Conservation (phyloP, 768 basidiomycete genomes). For the Suillus subaureus region DNA sequence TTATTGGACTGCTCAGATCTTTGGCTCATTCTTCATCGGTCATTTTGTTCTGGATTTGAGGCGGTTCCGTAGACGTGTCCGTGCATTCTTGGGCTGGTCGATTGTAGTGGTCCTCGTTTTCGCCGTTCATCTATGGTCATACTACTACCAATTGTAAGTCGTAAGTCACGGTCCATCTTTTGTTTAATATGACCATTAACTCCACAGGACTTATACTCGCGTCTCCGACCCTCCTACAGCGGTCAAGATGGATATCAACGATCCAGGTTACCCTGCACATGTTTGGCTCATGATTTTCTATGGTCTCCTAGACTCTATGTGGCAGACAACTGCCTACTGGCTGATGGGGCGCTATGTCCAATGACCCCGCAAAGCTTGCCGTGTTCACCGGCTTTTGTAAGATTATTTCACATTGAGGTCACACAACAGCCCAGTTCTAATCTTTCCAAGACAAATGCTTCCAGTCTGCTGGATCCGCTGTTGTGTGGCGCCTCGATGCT, state of each 20-base stretch:
- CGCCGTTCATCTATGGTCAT: slow-evolving; percentile 74
- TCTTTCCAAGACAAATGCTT: slow-evolving; percentile 59
- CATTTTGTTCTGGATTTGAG: slow-evolving; percentile 60
- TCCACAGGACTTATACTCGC: slow-evolving; percentile 59
- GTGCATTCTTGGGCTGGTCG: slow-evolving; percentile 72
- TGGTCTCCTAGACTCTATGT: slow-evolving; percentile 79
- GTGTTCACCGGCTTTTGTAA: slow-evolving; percentile 82
- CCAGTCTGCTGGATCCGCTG: slow-evolving; percentile 71
- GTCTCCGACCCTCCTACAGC: slow-evolving; percentile 40
- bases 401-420: slow-evolving; percentile 26
- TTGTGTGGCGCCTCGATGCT: slow-evolving; percentile 64
- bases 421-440: neutral
- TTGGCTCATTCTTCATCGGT: slow-evolving; percentile 75
- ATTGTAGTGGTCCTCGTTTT: slow-evolving; percentile 67
- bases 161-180: neutral
- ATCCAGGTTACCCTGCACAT: slow-evolving; percentile 53
- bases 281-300: slow-evolving; percentile 71
- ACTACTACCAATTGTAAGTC: slow-evolving; percentile 69
- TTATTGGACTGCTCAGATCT: slow-evolving; percentile 80
- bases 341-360: slow-evolving; percentile 86
- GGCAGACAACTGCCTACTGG: slow-evolving; percentile 86
- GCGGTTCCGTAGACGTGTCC: slow-evolving; percentile 58
- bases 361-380: slow-evolving; percentile 77
- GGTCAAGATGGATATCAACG: slow-evolving; percentile 60
- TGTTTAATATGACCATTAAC: neutral